Evolutionary conservation across 2,329 filamentous ascomycete genomes (phyloP).

Genomic region (Ambrosiella beaveri): DNA sequence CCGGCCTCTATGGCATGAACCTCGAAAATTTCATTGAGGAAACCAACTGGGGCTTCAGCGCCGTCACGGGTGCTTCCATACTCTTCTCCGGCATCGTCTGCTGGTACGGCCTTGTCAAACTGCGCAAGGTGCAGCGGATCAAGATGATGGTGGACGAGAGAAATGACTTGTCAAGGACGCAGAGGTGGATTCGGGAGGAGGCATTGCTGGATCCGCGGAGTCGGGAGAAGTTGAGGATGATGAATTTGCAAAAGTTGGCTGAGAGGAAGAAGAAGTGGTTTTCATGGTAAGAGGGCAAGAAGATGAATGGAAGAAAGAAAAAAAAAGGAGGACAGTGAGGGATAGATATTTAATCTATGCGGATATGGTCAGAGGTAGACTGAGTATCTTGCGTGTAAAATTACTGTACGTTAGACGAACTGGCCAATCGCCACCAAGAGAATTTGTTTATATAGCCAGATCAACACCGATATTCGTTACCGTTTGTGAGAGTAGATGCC

Average conservation of each 20-base stretch:
- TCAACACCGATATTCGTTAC: too few relatives aligned
- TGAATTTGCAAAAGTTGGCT: constrained; percentile 31
- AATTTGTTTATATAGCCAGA: too few relatives aligned
- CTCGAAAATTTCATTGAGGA: constrained; percentile 97
- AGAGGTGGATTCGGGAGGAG: constrained; percentile 30
- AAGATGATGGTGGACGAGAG: constrained; percentile 50
- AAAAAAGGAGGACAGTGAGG: background rate
- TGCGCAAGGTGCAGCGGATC: constrained; percentile 72
- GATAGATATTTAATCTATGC: background rate
- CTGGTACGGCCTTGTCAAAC: constrained; percentile 64
- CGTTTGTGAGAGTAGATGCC: too few relatives aligned
- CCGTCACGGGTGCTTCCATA: constrained; percentile 54
- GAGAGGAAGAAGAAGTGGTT: constrained; percentile 20
- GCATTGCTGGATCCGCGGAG: constrained; percentile 36
- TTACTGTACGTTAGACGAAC: constrained; percentile 8
- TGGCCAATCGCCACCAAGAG: too few relatives aligned
- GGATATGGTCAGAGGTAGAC: too few relatives aligned
- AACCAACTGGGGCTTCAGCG: constrained; percentile 67
- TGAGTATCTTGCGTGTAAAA: constrained; percentile 2
- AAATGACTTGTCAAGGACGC: constrained; percentile 22
- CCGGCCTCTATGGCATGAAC: constrained; percentile 99
- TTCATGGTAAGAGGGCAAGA: constrained; percentile 3
- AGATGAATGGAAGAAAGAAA: background rate
- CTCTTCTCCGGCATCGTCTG: constrained; percentile 62
- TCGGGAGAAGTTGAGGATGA: constrained; percentile 34